Base-by-base conservation (phyloP, 352 stramenopile genomes). In the Globisporangium rhizosaccharum region DNA sequence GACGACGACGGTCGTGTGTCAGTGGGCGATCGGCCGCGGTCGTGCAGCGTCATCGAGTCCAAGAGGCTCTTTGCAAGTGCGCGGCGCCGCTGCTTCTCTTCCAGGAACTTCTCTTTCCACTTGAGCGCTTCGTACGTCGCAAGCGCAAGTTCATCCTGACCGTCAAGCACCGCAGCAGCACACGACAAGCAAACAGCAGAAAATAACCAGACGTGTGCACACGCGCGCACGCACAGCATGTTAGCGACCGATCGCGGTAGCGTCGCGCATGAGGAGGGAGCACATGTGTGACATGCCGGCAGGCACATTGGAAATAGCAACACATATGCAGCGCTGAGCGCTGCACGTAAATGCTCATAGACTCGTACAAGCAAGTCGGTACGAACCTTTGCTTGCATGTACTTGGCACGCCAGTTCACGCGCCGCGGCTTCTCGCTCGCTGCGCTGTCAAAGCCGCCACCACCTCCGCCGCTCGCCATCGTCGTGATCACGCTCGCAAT, bases 51-150 rank as follows among this genome's bases (percentile, higher is more conserved):
- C 44, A 90, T 78, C n/a, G 78, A 70, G 54, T 92, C 76, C 57
- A 92, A 54, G 47, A 94, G 67, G 36, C 76, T 80, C 37, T 75
- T 82, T 30, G 79, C 75, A 39, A 87, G 75, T 57, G 77, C 76
- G 53, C 86, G 82, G 5, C 84, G 80, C 4, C 80, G 74, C 57
- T 78, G 67, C 52, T 82, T 87, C 74, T 92, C 84, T 8, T 76
- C 66, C n/a, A 75, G 4, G 53, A 82, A 94, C 75, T 94, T 91
- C 46, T 88, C 78, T 57, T 87, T 90, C 84, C 84, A 94, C 57
- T 79, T 80, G 47, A 74, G 57, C 15, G 84, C 70, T 63, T 94
- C 84, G 54, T 89, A 88, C 61, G 72, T 68, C 17, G 75, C 78
- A 57, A 90, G 60, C 56, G 68, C 71, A 45, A 90, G 65, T 59